Conservation (phyloP, 23 red algal species). For the Gracilaria domingensis region DNA sequence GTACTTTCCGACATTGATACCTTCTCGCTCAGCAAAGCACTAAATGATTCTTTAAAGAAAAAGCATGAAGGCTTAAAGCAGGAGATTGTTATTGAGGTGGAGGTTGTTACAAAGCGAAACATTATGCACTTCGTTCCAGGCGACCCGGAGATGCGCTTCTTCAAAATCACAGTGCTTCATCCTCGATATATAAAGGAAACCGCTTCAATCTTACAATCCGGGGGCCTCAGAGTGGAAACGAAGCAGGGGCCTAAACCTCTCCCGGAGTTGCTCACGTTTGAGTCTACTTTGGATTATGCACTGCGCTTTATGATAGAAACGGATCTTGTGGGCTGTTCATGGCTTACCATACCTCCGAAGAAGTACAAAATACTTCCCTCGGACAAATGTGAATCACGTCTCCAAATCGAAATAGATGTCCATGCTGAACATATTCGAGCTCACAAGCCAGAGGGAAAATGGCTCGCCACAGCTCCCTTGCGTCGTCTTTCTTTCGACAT, state of each 20-base stretch:
- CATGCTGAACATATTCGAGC: conserved; percentile 55
- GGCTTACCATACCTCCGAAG: conserved; percentile 83
- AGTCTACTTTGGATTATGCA: conserved; percentile 88
- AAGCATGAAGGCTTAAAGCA: not conserved
- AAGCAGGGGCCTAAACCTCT: conserved; percentile 1
- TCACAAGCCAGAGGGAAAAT: conserved; percentile 91
- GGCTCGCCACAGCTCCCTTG: conserved; percentile 90
- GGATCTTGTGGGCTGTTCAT: conserved; percentile 89
- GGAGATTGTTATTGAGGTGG: conserved; percentile 35
- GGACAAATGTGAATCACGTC: conserved; percentile 1
- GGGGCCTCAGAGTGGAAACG: conserved; percentile 44
- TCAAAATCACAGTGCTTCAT: conserved; percentile 81
- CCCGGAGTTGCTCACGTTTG: conserved; percentile 74
- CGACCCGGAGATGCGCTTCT: conserved; percentile 73
- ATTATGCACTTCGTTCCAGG: conserved; percentile 90
- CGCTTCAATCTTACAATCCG: conserved; percentile 30
- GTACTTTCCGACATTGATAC: conserved; percentile 34
- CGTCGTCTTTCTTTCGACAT: conserved; percentile 96
- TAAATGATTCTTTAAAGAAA: conserved; percentile 21
- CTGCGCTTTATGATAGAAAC: conserved; percentile 97
- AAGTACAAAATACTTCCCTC: conserved; percentile 52
- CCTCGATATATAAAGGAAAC: conserved; percentile 71
- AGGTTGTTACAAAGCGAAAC: conserved; percentile 76
- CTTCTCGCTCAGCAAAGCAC: conserved; percentile 6
- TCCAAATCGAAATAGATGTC: conserved; percentile 91